A percentile compares a stretch with the other conserved stretches of the same genome.
Evolutionary conservation across 208 protist species (phyloP).

Genomic region (Jaenimonas drosophilae): DNA sequence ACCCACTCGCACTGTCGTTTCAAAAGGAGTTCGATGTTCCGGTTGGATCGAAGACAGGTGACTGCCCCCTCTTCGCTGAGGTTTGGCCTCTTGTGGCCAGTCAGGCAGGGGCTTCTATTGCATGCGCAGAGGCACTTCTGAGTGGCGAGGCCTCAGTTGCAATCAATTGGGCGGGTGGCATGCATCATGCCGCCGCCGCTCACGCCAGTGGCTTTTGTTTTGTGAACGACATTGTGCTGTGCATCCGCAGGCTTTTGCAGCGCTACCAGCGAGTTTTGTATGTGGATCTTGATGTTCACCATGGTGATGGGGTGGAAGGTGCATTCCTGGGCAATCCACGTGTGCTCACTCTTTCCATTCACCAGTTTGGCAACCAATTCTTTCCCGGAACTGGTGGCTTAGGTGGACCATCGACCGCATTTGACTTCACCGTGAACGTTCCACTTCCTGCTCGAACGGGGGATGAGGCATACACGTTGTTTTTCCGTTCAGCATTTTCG

Average conservation of each 20-base stretch:
- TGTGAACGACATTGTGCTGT: constrained; percentile 99
- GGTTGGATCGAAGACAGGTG: constrained; percentile 33
- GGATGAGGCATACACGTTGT: constrained; percentile 89
- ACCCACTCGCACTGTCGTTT: constrained; percentile 36
- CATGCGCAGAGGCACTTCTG: constrained; percentile 93
- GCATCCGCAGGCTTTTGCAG: constrained; percentile 98
- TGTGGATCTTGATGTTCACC: constrained; percentile 99
- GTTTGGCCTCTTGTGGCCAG: constrained; percentile 66
- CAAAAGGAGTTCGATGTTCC: constrained; percentile 79
- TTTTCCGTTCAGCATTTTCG: constrained; percentile 93
- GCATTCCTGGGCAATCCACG: constrained; percentile 99
- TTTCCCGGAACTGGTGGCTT: constrained; percentile 96
- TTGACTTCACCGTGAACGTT: constrained; percentile 89
- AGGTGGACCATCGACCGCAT: too few species aligned
- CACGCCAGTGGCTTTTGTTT: constrained; percentile 99
- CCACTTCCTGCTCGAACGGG: constrained; percentile 94
- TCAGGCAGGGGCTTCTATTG: constrained; percentile 89
- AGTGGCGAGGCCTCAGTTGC: constrained; percentile 88
- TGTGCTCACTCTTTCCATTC: constrained; percentile 99
- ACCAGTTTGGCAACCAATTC: constrained; percentile 97
- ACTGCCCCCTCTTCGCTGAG: constrained; percentile 78
- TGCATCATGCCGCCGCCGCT: constrained; percentile 94
- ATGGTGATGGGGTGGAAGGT: constrained; percentile 99
- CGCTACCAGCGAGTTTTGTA: constrained; percentile 96
- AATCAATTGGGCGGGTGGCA: constrained; percentile 99